These are phyloP conservation scores for Colletotrichum sublineola DNA, from an alignment of 2,329 filamentous ascomycete species.

Conservation along the genomic window DNA sequence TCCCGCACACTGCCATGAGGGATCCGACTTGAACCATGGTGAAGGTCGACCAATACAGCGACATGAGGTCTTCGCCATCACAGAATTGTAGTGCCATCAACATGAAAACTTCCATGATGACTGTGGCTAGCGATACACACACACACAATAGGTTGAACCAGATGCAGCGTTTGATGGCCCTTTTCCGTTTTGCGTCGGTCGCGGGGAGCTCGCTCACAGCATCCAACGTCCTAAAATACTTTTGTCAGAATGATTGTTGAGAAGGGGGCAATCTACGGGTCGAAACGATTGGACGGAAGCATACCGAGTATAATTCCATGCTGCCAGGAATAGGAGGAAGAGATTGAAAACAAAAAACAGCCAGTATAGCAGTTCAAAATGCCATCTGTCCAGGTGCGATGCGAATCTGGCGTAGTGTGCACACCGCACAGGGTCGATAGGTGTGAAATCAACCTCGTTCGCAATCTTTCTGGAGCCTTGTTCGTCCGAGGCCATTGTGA, in stretches of 20 bases:
- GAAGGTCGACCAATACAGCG: conserved; percentile 73
- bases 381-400: conserved; percentile 54
- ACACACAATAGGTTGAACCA: conserved; percentile 60
- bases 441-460: conserved; percentile 35
- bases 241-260: conserved; percentile 11
- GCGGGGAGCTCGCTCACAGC: conserved; percentile 50
- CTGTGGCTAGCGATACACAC: conserved; percentile 56
- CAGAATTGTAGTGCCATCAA: conserved; percentile 70
- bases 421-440: conserved; percentile 48
- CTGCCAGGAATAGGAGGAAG: conserved; percentile 59
- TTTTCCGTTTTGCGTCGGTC: conserved; percentile 53
- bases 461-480: conserved; percentile 24
- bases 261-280: not conserved
- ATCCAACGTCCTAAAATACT: conserved; percentile 52
- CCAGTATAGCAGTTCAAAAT: conserved; percentile 64
- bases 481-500: conserved; percentile 27
- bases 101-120: conserved; percentile 68
- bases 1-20: conserved; percentile 69
- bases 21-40: conserved; percentile 71
- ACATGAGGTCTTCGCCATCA: conserved; percentile 71
- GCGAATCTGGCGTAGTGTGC: conserved; percentile 60
- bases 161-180: conserved; percentile 57
- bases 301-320: conserved; percentile 57
- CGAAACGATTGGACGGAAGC: conserved; percentile 25
- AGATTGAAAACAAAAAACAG: conserved; percentile 59